Conservation (phyloP, 257 asterid genomes). For the Salvia splendens region DNA sequence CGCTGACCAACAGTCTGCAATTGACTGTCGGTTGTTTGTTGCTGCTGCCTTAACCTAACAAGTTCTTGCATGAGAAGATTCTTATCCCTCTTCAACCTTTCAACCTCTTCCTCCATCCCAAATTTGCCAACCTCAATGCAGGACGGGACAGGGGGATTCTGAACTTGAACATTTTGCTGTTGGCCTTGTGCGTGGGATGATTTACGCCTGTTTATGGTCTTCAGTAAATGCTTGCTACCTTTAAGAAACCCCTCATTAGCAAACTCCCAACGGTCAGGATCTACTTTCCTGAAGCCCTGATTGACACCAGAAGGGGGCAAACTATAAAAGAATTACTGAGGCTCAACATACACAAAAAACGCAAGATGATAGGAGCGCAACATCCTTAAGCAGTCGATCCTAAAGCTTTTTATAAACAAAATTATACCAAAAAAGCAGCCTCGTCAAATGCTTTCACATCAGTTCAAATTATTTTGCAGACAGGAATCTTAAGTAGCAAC, state of each 20-base stretch:
- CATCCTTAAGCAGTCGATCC: slow-evolving; percentile 6
- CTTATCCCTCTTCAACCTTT: slow-evolving; percentile 71
- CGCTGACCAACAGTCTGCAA: slow-evolving; percentile 74
- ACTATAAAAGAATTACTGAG: slow-evolving; percentile 47
- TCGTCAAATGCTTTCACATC: slow-evolving; percentile 1
- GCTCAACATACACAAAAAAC: slow-evolving; percentile 26
- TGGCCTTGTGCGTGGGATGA: slow-evolving; percentile 48
- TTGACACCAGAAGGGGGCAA: slow-evolving; percentile 38
- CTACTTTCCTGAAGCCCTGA: slow-evolving; percentile 77
- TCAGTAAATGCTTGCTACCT: slow-evolving; percentile 61
- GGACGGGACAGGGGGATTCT: slow-evolving; percentile 48
- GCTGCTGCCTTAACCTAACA: slow-evolving; percentile 77
- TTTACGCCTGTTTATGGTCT: slow-evolving; percentile 68
- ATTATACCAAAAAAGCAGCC: not conserved
- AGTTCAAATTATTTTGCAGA: not conserved
- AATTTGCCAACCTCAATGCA: slow-evolving; percentile 67
- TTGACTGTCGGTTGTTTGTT: slow-evolving; percentile 66
- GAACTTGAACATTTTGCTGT: slow-evolving; percentile 44
- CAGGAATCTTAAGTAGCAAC: not conserved
- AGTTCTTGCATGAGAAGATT: slow-evolving; percentile 84
- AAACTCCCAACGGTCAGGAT: slow-evolving; percentile 64
- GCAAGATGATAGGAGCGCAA: not conserved
- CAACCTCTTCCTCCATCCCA: slow-evolving; percentile 76
- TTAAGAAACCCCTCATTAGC: slow-evolving; percentile 66
- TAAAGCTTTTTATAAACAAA: not conserved